Base-by-base conservation (phyloP, 1,139 yeast genomes). In the Lodderomyces oxycetoniae region DNA sequence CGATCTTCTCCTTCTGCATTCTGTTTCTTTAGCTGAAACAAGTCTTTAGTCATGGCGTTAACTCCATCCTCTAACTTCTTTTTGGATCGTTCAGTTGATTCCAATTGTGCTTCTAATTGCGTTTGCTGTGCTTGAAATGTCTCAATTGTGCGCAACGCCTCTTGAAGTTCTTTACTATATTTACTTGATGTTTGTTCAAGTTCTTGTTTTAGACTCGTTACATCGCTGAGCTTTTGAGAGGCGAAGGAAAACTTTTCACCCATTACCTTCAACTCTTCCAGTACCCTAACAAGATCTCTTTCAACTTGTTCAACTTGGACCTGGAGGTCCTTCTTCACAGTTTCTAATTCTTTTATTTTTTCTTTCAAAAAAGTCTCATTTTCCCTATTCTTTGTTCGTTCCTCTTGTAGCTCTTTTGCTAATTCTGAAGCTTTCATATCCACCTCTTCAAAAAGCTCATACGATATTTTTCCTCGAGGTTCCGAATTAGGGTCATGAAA, bases 11-110 rank as follows among this genome's bases (percentile, higher is more conserved):
- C 48, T 1, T 71, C 72, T 2, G 70, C 74, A 40, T 79, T 79
- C 23, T 77, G 78, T 39, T 76, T 76, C 1, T 78, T 71, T 28
- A 87, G 60, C 28, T 73, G 74, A 53, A 87, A 75, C 25, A 89
- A 62, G 44, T 88, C 96, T 30, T 91, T 67, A 39, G 82, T 83
- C 95, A 89, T 86, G 47, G 87, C 87, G 52, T 87, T 89, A 37
- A 89, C 81, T 4, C 95, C 96, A 41, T 77, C 80, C 48, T 89
- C 96, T 1, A 91, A 85, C 43, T 77, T 82, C 17, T 70, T 67
- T 47, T 82, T 84, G 7, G 74, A 76, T 22, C 46, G 54, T 38
- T 65, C 68, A 1, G 58, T 45, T 2, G 48, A 39, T 3, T 52
- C 52, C 15, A 65, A 48, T 36, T 59, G 61, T 6, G 37, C 37